Evolutionary conservation across 228 moss, liverwort and hornwort genomes (phyloP).

Genomic region (Sphagnum magellanicum): DNA sequence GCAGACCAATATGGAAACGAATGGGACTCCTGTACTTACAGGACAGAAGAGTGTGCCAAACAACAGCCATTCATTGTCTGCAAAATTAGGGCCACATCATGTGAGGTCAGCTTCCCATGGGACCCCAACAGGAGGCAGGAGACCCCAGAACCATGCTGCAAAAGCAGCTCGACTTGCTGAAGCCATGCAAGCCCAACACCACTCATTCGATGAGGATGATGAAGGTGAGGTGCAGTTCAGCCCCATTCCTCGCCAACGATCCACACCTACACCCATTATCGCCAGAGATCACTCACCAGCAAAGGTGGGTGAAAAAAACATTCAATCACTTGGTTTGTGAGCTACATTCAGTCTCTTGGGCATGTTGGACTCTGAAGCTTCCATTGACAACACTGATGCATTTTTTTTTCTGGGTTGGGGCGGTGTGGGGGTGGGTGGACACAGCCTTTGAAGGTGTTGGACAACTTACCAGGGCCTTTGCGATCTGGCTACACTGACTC

Average conservation of each 20-base stretch:
- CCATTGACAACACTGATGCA: no score
- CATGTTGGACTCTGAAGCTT: no score
- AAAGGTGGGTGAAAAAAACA: constrained; percentile 2
- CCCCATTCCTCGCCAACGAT: neutral
- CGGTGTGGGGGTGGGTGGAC: no score
- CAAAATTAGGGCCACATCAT: constrained; percentile 10
- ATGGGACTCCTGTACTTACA: neutral
- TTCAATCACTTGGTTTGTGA: no score
- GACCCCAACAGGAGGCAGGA: constrained; percentile 5
- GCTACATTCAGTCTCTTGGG: no score
- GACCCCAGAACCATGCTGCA: constrained; percentile 21
- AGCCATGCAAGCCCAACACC: constrained; percentile 25
- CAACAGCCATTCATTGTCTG: neutral
- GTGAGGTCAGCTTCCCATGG: constrained; percentile 23
- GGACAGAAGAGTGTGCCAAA: neutral
- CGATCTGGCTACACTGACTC: neutral
- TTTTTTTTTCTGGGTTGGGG: no score
- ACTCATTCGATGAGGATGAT: constrained; percentile 16
- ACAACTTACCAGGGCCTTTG: neutral
- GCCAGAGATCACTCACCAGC: neutral
- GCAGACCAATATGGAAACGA: constrained; percentile 1
- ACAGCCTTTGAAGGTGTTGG: neutral
- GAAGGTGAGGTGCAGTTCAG: constrained; percentile 8
- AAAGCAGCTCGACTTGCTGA: constrained; percentile 27
- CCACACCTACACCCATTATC: neutral